phyloP scores from a whole-genome alignment of 495 filamentous ascomycete species.

The Aspergillus nidulans region DNA sequence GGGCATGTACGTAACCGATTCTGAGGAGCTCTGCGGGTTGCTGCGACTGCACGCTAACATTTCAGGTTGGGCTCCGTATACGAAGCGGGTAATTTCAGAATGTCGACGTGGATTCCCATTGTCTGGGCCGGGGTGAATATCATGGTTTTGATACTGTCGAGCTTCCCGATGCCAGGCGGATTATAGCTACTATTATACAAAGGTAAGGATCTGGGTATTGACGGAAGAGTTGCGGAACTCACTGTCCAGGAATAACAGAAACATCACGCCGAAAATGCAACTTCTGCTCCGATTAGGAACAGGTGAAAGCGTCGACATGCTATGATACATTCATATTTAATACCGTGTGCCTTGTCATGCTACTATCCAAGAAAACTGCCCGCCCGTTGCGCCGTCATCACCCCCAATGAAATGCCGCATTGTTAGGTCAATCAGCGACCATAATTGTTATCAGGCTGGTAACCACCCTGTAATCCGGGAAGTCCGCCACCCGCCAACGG shows the following conservation, averaged over 20 bases:
- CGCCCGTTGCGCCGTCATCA: slow-evolving; percentile 1
- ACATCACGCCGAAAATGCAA: slow-evolving; percentile 1
- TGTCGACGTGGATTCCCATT: slow-evolving; percentile 97
- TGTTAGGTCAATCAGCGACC: slow-evolving; percentile 25
- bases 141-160: slow-evolving; percentile 83
- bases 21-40: background rate
- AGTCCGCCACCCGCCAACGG: slow-evolving; percentile 33
- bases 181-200: slow-evolving; percentile 45
- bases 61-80: slow-evolving; percentile 82
- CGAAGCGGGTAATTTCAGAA: slow-evolving; percentile 78
- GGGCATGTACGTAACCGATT: slow-evolving; percentile 61
- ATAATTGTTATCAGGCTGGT: slow-evolving; percentile 29
- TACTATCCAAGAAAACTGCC: background rate
- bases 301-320: background rate
- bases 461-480: slow-evolving; percentile 43
- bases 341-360: slow-evolving; percentile 17
- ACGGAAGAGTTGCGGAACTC: background rate
- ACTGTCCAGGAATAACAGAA: background rate
- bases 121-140: slow-evolving; percentile 91
- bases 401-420: slow-evolving; percentile 4
- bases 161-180: slow-evolving; percentile 93
- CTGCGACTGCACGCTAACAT: slow-evolving; percentile 4
- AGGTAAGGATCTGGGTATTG: background rate
- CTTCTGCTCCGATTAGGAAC: background rate
- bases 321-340: slow-evolving; percentile 7